A percentile compares a stretch with the other conserved stretches of the same genome.
Evolutionary conservation across 768 basidiomycete species (phyloP).

Genomic region (Pisolithus microcarpus): DNA sequence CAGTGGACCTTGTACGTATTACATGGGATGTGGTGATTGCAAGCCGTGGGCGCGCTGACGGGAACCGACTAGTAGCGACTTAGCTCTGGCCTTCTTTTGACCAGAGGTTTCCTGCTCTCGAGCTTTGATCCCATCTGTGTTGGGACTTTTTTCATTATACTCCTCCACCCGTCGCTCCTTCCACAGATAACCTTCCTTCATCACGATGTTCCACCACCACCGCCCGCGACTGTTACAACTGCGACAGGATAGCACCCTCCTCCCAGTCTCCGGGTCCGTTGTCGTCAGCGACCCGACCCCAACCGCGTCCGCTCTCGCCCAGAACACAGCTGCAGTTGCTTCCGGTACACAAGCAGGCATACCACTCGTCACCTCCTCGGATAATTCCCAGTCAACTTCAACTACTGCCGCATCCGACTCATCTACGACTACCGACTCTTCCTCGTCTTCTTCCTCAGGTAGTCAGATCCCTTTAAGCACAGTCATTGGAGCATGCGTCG

Average conservation of each 20-base stretch:
- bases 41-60: slow-evolving; percentile 6
- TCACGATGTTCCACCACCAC: slow-evolving; percentile 11
- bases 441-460: slow-evolving; percentile 10
- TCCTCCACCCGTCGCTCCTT: slow-evolving; percentile 2
- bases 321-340: slow-evolving; percentile 10
- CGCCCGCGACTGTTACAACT: slow-evolving; percentile 6
- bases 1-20: slow-evolving; percentile 4
- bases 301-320: slow-evolving; percentile 17
- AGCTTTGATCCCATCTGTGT: slow-evolving; percentile 17
- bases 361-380: slow-evolving; percentile 7
- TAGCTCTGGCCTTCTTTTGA: neutral
- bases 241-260: slow-evolving; percentile 6
- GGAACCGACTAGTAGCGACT: slow-evolving; percentile 14
- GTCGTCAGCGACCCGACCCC: slow-evolving; percentile 19
- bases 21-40: neutral
- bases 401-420: slow-evolving; percentile 3
- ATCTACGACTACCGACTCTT: slow-evolving; percentile 6
- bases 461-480: slow-evolving; percentile 33
- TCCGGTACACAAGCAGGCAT: slow-evolving; percentile 4
- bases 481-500: slow-evolving; percentile 59
- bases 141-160: slow-evolving; percentile 3
- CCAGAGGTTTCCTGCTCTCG: neutral
- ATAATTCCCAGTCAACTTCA: neutral
- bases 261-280: slow-evolving; percentile 19
- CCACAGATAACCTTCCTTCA: slow-evolving; percentile 1